Base-by-base conservation (phyloP, 208 protist genomes). In the Trypanosoma lewisi region DNA sequence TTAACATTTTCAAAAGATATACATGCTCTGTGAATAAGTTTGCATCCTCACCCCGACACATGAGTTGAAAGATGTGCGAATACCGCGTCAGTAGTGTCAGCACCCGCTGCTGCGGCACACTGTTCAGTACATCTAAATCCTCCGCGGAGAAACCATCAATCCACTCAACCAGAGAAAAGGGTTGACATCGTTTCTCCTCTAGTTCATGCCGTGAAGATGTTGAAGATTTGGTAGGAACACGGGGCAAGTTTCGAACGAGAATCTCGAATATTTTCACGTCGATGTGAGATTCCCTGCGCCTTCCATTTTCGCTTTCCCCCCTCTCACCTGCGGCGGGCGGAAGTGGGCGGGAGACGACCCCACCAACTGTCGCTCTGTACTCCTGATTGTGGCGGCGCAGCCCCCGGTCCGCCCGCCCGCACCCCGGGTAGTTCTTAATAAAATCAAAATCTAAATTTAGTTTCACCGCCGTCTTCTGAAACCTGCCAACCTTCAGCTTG, bases 371-470 rank as follows among this genome's bases (percentile, higher is more conserved):
- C 2, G 73, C 50, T 7, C 74, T 67, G 69, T 75, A 85, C 30
- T 87, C 78, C 33, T 73, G 67, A 60, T 82, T 86, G 66, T 84
- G 49, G 6, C 58, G 44, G 3, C 60, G 70, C 11, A 83, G 53
- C n/a, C 70, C n/a, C 0, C 63, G 37, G 53, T 95, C 83, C 0
- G 77, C 89, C 34, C 70, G 69, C 17, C 76, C 71, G 58, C 76
- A 95, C 21, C 72, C 70, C 0, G 86, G 89, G 58, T 95, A 87
- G 23, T 73, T 67, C 23, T 77, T 77, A 28, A 95, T 80, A 78
- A 95, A 95, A 63, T 70, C 77, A 52, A 89, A 80, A 34, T 78
- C 67, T 1, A 77, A 63, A 63, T 95, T 93, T n/a, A 95, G 67
- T 50, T 82, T 83, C 36, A 95, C 75, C 16, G 66, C 48, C 8